phyloP scores from a whole-genome alignment of 2,329 filamentous ascomycete genomes.

The Aspergillus sp. region DNA sequence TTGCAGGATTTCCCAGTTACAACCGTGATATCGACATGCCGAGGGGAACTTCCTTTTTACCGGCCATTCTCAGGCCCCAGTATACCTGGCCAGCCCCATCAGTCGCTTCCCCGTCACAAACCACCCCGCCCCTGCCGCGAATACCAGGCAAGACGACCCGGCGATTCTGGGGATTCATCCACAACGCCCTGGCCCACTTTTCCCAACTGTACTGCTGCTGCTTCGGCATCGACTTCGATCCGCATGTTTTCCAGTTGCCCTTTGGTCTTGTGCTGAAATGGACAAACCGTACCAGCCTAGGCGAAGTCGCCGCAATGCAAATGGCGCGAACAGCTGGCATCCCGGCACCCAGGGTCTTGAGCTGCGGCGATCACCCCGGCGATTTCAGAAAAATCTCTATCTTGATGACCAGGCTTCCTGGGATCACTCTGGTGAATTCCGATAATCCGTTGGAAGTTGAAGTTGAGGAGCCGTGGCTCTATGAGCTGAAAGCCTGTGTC shows the following conservation, averaged over 20 bases:
- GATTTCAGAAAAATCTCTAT: constrained; percentile 32
- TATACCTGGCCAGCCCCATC: neutral
- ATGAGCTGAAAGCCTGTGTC: constrained; percentile 36
- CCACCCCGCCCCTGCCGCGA: constrained; percentile 24
- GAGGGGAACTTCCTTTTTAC: too few relatives aligned
- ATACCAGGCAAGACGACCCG: constrained; percentile 18
- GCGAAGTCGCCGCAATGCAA: constrained; percentile 38
- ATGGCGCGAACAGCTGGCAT: constrained; percentile 36
- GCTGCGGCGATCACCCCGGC: constrained; percentile 32
- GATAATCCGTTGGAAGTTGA: constrained; percentile 27
- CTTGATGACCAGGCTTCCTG: constrained; percentile 44
- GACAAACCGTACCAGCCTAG: constrained; percentile 35
- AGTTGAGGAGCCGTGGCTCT: constrained; percentile 31
- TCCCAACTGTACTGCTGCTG: constrained; percentile 33
- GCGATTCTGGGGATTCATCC: constrained; percentile 30
- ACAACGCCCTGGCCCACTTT: constrained; percentile 26
- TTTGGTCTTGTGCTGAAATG: constrained; percentile 43
- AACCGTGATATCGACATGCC: too few relatives aligned
- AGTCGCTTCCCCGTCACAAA: neutral
- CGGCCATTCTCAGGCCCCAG: too few relatives aligned
- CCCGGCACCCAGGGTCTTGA: constrained; percentile 34
- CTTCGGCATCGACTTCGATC: constrained; percentile 24
- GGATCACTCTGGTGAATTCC: constrained; percentile 30
- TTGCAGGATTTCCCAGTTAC: too few relatives aligned
- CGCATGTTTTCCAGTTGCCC: constrained; percentile 32